Base-by-base conservation (phyloP, 2,329 filamentous ascomycete genomes). In the Hypomyces perniciosus region DNA sequence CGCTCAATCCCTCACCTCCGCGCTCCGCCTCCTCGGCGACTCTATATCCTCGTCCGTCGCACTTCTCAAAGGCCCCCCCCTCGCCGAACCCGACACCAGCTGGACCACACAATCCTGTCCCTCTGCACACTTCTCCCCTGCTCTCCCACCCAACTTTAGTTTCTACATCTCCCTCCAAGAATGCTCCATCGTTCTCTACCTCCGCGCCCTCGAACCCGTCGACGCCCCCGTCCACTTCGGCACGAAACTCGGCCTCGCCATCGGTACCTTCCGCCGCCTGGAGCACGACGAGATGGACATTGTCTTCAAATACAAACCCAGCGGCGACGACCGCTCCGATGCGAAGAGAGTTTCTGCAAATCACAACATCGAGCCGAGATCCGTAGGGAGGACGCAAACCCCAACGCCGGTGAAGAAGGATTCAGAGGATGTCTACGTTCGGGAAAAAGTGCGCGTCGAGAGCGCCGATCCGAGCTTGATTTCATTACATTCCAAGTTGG, bases 361-460 rank as follows among this genome's bases (percentile, higher is more conserved):
- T 37, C 59, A 61, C 54, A 57, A 57, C 33, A 57, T 58, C 28
- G 60, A 62, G 31, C 57, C 58, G n/a, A 47, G 53, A 33, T 53
- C 61, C 9, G 10, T 13, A 13, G 9, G 8, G 6, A 26, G 31
- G 8, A 12, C 35, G 12, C 12, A 8, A 9, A 50, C 55, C 3
- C 50, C 58, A 6, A 53, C 54, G 20, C 57, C 56, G 31, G 57
- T 59, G 12, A 52, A 39, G 29, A 55, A 48, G 39, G 61, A 62
- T 34, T 54, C 67, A 31, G 65, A 69, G 3, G 83, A 93, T 54
- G 90, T 96, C 3, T 85, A 83, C 56, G 92, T 97, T 42, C 83
- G 85, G 58, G 92, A 96, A 66, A 96, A 96, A 72, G 81, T 96
- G 4, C 79, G 87, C 38, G 85, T 96, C 2, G 91, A 96, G 68